A percentile compares a stretch with the other conserved stretches of the same genome.
phyloP scores from a whole-genome alignment of 768 basidiomycete species.

The Candolleomyces efflorescens region DNA sequence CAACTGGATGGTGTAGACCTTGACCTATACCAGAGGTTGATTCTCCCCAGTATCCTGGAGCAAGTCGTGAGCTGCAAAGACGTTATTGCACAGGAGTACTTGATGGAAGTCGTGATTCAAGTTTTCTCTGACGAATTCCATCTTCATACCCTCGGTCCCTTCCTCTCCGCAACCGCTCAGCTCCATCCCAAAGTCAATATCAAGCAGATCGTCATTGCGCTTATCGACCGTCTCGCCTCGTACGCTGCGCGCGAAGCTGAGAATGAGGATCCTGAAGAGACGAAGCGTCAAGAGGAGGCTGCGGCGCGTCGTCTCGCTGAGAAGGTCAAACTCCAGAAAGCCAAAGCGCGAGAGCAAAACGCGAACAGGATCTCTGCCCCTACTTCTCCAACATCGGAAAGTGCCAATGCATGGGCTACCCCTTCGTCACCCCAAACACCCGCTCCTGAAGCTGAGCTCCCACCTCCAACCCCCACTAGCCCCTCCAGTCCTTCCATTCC shows the following conservation, averaged over 20 bases:
- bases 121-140: constrained; percentile 99
- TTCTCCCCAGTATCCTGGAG: constrained; percentile 91
- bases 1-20: constrained; percentile 97
- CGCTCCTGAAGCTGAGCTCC: constrained; percentile 4
- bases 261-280: constrained; percentile 93
- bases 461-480: too few species aligned
- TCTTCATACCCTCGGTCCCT: constrained; percentile 90
- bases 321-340: constrained; percentile 74
- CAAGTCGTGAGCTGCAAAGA: constrained; percentile 99
- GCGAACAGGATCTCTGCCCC: constrained; percentile 29
- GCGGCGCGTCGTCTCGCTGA: constrained; percentile 86
- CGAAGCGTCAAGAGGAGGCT: constrained; percentile 89
- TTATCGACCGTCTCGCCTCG: constrained; percentile 93
- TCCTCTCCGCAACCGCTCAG: constrained; percentile 93
- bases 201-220: constrained; percentile 95
- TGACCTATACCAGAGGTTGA: constrained; percentile 80
- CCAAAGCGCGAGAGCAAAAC: constrained; percentile 54
- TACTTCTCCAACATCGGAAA: constrained; percentile 32
- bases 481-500: constrained; percentile 20
- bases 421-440: constrained; percentile 34
- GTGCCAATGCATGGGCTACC: constrained; percentile 38
- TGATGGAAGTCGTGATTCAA: constrained; percentile 99
- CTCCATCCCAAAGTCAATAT: constrained; percentile 98
- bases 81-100: constrained; percentile 96
- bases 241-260: constrained; percentile 98